Evolutionary conservation across 495 filamentous ascomycete genomes (phyloP).

Genomic region (Xylaria longipes): DNA sequence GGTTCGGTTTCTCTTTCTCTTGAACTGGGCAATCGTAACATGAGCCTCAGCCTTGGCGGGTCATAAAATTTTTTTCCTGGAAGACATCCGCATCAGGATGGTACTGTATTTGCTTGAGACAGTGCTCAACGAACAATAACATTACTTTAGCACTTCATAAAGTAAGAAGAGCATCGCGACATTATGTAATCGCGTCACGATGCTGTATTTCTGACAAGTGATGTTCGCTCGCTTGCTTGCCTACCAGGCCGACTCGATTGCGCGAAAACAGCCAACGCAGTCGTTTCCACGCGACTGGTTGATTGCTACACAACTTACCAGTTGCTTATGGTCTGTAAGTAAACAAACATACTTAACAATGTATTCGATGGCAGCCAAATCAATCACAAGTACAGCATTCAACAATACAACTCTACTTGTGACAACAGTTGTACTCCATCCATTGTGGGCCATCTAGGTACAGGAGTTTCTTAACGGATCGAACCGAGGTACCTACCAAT

Average conservation of each 20-base stretch:
- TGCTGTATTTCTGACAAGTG: slow-evolving; percentile 1
- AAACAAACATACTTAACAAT: too few species aligned
- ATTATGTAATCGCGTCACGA: not conserved
- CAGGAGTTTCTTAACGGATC: too few species aligned
- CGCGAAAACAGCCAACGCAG: not conserved
- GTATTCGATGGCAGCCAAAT: not conserved
- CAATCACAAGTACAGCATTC: not conserved
- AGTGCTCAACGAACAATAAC: not conserved
- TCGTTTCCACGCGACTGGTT: not conserved
- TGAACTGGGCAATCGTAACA: not conserved
- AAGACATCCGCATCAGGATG: not conserved
- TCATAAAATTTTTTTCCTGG: not conserved
- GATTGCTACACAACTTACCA: not conserved
- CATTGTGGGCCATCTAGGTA: too few species aligned
- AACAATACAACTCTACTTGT: too few species aligned
- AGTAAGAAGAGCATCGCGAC: not conserved
- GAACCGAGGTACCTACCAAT: too few species aligned
- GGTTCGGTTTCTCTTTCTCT: not conserved
- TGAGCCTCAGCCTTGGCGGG: not conserved
- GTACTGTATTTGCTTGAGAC: not conserved
- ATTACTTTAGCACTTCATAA: not conserved
- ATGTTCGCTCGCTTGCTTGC: not conserved
- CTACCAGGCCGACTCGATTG: not conserved
- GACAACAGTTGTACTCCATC: too few species aligned
- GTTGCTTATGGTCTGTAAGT: not conserved